phyloP scores from a whole-genome alignment of 345 rosid genomes.

The Camelina sativa region DNA sequence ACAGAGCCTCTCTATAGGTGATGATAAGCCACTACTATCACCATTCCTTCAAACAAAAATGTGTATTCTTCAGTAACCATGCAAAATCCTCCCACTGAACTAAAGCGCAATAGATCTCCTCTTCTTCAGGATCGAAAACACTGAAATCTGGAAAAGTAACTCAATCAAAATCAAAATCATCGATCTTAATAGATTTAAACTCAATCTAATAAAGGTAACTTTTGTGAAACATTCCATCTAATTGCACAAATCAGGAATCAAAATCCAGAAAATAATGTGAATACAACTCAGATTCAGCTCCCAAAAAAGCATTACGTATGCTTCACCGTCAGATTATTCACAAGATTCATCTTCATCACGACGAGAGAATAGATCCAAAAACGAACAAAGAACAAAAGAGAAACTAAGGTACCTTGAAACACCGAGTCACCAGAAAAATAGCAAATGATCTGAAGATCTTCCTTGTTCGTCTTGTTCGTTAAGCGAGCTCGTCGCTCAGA shows the following conservation, averaged over 20 bases:
- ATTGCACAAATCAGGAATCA: conserved; percentile 7
- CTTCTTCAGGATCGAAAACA: conserved; percentile 16
- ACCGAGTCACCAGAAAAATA: not conserved
- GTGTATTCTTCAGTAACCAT: conserved; percentile 13
- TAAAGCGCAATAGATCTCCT: not conserved
- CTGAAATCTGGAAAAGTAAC: conserved; percentile 20
- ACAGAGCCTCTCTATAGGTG: conserved; percentile 15
- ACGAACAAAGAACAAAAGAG: not conserved
- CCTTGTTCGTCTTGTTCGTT: conserved; percentile 21
- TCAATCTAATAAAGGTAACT: not conserved
- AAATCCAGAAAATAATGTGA: not conserved
- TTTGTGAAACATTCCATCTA: not conserved
- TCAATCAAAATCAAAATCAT: not conserved
- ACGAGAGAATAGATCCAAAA: conserved; percentile 26
- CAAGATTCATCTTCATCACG: not conserved
- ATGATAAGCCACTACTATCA: conserved; percentile 21
- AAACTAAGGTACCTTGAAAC: conserved; percentile 11
- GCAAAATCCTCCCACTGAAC: conserved; percentile 19
- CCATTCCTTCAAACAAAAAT: conserved; percentile 19
- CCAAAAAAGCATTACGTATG: not conserved
- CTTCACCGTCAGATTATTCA: conserved; percentile 1
- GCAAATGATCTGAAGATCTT: not conserved
- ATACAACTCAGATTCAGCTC: conserved; percentile 32
- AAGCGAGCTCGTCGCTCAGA: conserved; percentile 17
- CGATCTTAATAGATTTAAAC: conserved; percentile 7